Evolutionary conservation across 2,329 filamentous ascomycete species (phyloP).

Genomic region (Ceratocystis papillata): DNA sequence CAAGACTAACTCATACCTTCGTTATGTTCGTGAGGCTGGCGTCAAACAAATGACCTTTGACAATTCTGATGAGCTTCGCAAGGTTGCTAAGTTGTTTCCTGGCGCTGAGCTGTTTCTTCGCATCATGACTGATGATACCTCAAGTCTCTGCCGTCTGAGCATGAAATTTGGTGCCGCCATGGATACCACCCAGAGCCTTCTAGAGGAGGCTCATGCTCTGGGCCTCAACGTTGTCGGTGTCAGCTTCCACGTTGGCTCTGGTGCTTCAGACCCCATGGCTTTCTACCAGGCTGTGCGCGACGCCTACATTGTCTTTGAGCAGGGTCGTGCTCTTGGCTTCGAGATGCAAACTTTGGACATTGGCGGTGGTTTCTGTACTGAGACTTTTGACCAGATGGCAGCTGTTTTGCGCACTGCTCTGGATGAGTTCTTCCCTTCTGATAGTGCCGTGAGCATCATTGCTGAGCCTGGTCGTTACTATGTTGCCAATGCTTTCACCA

Average conservation of each 20-base stretch:
- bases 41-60: conserved; percentile 99
- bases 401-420: conserved; percentile 66
- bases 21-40: conserved; percentile 70
- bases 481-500: conserved; percentile 81
- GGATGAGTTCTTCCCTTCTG: conserved; percentile 75
- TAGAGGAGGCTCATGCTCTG: conserved; percentile 68
- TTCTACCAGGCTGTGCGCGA: conserved; percentile 88
- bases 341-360: conserved; percentile 81
- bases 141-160: conserved; percentile 85
- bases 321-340: conserved; percentile 66
- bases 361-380: conserved; percentile 82
- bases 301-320: conserved; percentile 78
- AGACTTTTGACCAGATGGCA: conserved; percentile 88
- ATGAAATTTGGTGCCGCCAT: conserved; percentile 93
- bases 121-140: conserved; percentile 92
- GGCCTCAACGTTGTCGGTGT: conserved; percentile 88
- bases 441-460: conserved; percentile 65
- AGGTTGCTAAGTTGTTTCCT: conserved; percentile 86
- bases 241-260: conserved; percentile 95
- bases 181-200: conserved; percentile 65
- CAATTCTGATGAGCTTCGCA: conserved; percentile 95
- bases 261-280: conserved; percentile 82
- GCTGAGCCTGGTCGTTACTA: conserved; percentile 96
- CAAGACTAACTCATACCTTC: conserved; percentile 97
- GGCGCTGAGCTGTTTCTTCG: conserved; percentile 84